These are phyloP conservation scores for Phytomonas francai DNA, from an alignment of 208 protist species.

Conservation along the genomic window DNA sequence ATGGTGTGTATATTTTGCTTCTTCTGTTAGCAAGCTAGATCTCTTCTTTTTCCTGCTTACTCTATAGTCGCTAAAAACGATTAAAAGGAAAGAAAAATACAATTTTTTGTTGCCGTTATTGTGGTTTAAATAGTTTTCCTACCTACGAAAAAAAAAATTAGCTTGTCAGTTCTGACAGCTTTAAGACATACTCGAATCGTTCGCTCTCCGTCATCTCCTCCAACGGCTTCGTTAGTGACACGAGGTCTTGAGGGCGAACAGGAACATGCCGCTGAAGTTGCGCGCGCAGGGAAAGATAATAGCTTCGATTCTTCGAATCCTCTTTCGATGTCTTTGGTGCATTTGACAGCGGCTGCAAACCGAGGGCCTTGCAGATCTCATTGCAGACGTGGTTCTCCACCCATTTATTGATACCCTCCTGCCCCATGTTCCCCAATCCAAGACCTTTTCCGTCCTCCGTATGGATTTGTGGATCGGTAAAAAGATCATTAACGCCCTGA, in stretches of 20 bases:
- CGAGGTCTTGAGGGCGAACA: slow-evolving; percentile 35
- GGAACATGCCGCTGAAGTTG: slow-evolving; percentile 40
- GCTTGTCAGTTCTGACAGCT: slow-evolving; percentile 39
- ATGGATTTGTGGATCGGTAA: slow-evolving; percentile 85
- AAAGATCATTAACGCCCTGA: slow-evolving; percentile 74
- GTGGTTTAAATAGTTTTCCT: not conserved
- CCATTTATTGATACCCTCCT: slow-evolving; percentile 79
- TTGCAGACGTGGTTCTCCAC: slow-evolving; percentile 68
- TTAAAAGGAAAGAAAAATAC: slow-evolving; percentile 4
- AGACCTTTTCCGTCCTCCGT: slow-evolving; percentile 69
- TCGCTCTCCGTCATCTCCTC: slow-evolving; percentile 69
- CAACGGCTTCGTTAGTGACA: slow-evolving; percentile 58
- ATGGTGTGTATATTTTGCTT: not conserved
- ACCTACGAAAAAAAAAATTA: slow-evolving; percentile 12
- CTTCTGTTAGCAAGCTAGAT: not conserved
- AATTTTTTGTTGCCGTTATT: not conserved
- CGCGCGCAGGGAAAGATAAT: slow-evolving; percentile 48
- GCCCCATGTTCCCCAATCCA: slow-evolving; percentile 77
- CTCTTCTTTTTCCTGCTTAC: not conserved
- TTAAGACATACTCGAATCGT: slow-evolving; percentile 57
- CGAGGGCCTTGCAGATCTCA: slow-evolving; percentile 49
- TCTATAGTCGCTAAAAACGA: slow-evolving; percentile 7
- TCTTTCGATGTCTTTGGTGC: slow-evolving; percentile 6
- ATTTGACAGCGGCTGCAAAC: slow-evolving; percentile 30
- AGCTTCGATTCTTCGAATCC: slow-evolving; percentile 15